A percentile compares a stretch with the other conserved stretches of the same genome.
These are phyloP conservation scores for Aureobasidium subglaciale DNA, from an alignment of 2,329 filamentous ascomycete species.

Conservation along the genomic window DNA sequence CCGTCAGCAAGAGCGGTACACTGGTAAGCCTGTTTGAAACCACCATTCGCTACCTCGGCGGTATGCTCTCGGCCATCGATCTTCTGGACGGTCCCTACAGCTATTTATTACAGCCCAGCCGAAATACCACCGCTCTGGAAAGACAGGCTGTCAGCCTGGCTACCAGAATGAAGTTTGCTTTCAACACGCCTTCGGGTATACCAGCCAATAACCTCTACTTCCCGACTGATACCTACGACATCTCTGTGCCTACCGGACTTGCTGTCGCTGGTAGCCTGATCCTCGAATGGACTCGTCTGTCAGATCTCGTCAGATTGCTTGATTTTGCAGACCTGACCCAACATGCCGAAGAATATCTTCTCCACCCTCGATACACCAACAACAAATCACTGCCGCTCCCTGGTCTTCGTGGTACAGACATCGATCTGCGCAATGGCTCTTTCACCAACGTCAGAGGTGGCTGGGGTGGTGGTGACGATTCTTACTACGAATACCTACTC, in stretches of 20 bases:
- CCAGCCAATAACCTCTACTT: slow-evolving; percentile 64
- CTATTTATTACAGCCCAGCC: slow-evolving; percentile 18
- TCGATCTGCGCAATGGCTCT: slow-evolving; percentile 57
- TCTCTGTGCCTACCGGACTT: slow-evolving; percentile 57
- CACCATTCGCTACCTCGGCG: slow-evolving; percentile 80
- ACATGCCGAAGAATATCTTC: slow-evolving; percentile 61
- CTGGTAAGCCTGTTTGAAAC: slow-evolving; percentile 79
- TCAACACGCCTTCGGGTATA: slow-evolving; percentile 67
- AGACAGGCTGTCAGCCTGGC: slow-evolving; percentile 62
- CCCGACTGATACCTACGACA: slow-evolving; percentile 39
- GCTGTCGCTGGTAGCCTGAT: slow-evolving; percentile 72
- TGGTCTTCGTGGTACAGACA: slow-evolving; percentile 62
- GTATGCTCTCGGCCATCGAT: slow-evolving; percentile 69
- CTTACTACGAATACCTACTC: slow-evolving; percentile 83
- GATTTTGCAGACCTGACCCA: slow-evolving; percentile 62
- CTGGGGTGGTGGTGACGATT: slow-evolving; percentile 72
- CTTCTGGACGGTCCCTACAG: slow-evolving; percentile 58
- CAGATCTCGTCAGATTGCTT: slow-evolving; percentile 62
- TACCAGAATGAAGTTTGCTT: slow-evolving; percentile 67
- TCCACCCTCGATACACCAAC: slow-evolving; percentile 44
- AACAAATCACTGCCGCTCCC: slow-evolving; percentile 61
- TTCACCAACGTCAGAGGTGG: slow-evolving; percentile 63
- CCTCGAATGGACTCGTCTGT: slow-evolving; percentile 76
- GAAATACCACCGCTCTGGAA: slow-evolving; percentile 53
- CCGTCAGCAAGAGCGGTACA: slow-evolving; percentile 39